These are phyloP conservation scores for Oxyria digyna DNA, from an alignment of 148 eudicot genomes.

Conservation along the genomic window DNA sequence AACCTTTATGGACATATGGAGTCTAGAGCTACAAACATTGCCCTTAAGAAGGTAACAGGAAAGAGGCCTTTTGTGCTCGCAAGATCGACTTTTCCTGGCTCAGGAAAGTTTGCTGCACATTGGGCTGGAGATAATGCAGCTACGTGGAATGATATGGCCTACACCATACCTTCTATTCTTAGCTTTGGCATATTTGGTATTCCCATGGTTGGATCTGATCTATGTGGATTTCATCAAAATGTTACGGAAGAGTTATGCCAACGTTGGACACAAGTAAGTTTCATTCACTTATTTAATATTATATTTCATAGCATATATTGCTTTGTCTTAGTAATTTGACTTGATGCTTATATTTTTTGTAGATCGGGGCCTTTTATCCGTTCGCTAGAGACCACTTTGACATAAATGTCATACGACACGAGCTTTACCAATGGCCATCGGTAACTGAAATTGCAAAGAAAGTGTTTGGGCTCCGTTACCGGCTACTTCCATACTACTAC, in stretches of 20 bases:
- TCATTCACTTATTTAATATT: neutral
- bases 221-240: slow-evolving; percentile 30
- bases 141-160: slow-evolving; percentile 29
- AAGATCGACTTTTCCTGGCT: slow-evolving; percentile 40
- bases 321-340: too few relatives aligned
- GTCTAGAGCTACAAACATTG: slow-evolving; percentile 32
- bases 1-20: slow-evolving; percentile 38
- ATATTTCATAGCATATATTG: too few relatives aligned
- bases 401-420: slow-evolving; percentile 17
- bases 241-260: slow-evolving; percentile 42
- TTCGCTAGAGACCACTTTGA: slow-evolving; percentile 39
- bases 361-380: slow-evolving; percentile 52
- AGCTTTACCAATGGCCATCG: slow-evolving; percentile 41
- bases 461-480: slow-evolving; percentile 38
- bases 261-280: slow-evolving; percentile 38
- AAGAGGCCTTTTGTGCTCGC: slow-evolving; percentile 36
- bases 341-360: too few relatives aligned
- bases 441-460: slow-evolving; percentile 34
- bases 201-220: slow-evolving; percentile 52
- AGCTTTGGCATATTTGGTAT: slow-evolving; percentile 35
- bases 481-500: slow-evolving; percentile 40
- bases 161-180: slow-evolving; percentile 29
- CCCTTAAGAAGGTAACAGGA: slow-evolving; percentile 20
- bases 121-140: slow-evolving; percentile 51
- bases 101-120: slow-evolving; percentile 41